phyloP scores from a whole-genome alignment of 2,329 filamentous ascomycete species.

The Fusarium fujikuroi region DNA sequence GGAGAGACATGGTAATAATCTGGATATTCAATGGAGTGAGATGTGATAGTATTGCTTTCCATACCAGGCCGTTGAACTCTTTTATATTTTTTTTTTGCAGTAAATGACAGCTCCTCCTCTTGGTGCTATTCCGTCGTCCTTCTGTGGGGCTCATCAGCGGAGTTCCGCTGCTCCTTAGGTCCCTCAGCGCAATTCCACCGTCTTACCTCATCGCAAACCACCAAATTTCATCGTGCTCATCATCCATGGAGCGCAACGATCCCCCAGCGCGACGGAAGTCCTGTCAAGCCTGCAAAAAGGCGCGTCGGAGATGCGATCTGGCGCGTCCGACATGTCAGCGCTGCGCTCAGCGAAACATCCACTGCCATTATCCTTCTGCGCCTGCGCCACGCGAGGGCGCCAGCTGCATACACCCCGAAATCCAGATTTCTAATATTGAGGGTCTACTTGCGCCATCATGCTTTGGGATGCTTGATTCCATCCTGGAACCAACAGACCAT shows the following conservation, averaged over 20 bases:
- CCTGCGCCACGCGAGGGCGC: neutral
- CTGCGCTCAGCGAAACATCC: neutral
- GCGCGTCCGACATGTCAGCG: constrained; percentile 2
- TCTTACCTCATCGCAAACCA: neutral
- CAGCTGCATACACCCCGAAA: rapidly evolving
- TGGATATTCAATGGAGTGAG: rapidly evolving
- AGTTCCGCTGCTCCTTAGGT: neutral
- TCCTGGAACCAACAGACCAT: neutral
- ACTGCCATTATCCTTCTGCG: neutral
- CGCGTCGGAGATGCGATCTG: neutral
- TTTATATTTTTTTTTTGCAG: neutral
- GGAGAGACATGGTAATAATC: neutral
- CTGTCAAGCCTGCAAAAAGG: neutral
- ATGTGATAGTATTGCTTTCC: rapidly evolving
- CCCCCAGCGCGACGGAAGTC: constrained; percentile 4
- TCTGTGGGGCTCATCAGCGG: neutral
- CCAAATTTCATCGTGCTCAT: neutral
- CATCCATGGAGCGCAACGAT: neutral
- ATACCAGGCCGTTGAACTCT: rapidly evolving
- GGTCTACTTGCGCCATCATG: rapidly evolving
- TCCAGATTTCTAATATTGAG: rapidly evolving
- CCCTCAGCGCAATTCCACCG: neutral
- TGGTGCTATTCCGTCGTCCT: neutral
- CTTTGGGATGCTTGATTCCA: neutral
- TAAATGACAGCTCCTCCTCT: neutral